Percentiles rank a stretch among this genome's conserved stretches.
Evolutionary conservation across 345 rosid species (phyloP).

Genomic region (Syzygium aromaticum): DNA sequence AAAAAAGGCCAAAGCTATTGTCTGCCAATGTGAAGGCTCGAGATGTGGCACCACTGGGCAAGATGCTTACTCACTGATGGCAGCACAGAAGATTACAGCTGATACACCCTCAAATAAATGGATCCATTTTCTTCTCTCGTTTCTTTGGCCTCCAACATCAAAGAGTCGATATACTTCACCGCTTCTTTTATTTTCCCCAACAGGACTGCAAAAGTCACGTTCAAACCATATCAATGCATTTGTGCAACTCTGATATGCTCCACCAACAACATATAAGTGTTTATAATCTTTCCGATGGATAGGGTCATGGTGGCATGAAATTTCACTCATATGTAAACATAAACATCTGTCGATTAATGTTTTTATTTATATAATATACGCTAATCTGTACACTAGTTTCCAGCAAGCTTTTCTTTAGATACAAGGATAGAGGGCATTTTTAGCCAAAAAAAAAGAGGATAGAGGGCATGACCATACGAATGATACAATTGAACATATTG

Average conservation of each 20-base stretch:
- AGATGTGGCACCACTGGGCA: not conserved
- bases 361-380: not conserved
- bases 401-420: not conserved
- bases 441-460: not conserved
- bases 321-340: not conserved
- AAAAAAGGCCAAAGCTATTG: not conserved
- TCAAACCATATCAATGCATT: not conserved
- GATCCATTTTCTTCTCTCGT: slow-evolving; percentile 99
- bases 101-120: slow-evolving; percentile 99
- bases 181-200: slow-evolving; percentile 92
- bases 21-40: not conserved
- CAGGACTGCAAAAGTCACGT: slow-evolving; percentile 51
- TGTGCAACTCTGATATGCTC: not conserved
- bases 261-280: not conserved
- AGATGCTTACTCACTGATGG: slow-evolving; percentile 92
- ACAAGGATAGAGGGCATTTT: not conserved
- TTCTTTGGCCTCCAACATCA: slow-evolving; percentile 98
- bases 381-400: not conserved
- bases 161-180: slow-evolving; percentile 98
- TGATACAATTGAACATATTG: not conserved
- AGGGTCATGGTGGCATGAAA: not conserved
- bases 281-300: not conserved
- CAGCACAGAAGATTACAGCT: slow-evolving; percentile 95
- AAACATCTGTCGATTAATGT: not conserved
- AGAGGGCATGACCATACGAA: not conserved